Base-by-base conservation (phyloP, 257 asterid genomes). In the Fraxinus cuspidata region DNA sequence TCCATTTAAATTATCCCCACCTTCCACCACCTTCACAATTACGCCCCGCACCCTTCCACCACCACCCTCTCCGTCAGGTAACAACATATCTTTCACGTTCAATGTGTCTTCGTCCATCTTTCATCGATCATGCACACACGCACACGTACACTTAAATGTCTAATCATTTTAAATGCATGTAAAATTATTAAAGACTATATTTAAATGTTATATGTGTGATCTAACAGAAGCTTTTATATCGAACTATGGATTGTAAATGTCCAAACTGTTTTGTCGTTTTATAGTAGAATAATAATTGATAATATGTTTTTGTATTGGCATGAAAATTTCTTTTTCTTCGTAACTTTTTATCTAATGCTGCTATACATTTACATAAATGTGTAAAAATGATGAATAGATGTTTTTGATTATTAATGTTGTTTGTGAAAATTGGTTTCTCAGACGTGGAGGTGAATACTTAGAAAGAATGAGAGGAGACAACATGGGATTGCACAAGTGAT, bases 1-100 rank as follows among this genome's bases (percentile, higher is more conserved):
- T 53, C 40, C 82, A 74, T 74, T 78, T 78, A 76, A 78, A 74
- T 74, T 64, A 74, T 74, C 77, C 85, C 74, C 73, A 74, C 25
- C 27, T 23, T 5, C 11, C 37, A 65, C 77, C 58, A 34, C 42
- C 60, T 42, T 18, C 71, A 27, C n/a, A 60, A 63, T 25, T 10
- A 58, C 67, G 34, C 34, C 34, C 29, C 29, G 23, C 28, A 31
- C 18, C 28, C 66, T 58, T 6, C 28, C 13, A n/a, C 66, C 67
- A 23, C 12, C 29, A 32, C 5, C 44, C 44, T 8, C 69, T 4
- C 69, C 19, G 19, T 2, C 35, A 27, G 34, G 34, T 63, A 60
- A 60, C 32, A 21, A 3, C 21, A 15, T 16, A 15, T 47, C 11
- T 56, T 56, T 1, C 8, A 13, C 65, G 1, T 56, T 56, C 13